These are phyloP conservation scores for Rauvolfia tetraphylla DNA, from an alignment of 257 asterid genomes.

Conservation along the genomic window DNA sequence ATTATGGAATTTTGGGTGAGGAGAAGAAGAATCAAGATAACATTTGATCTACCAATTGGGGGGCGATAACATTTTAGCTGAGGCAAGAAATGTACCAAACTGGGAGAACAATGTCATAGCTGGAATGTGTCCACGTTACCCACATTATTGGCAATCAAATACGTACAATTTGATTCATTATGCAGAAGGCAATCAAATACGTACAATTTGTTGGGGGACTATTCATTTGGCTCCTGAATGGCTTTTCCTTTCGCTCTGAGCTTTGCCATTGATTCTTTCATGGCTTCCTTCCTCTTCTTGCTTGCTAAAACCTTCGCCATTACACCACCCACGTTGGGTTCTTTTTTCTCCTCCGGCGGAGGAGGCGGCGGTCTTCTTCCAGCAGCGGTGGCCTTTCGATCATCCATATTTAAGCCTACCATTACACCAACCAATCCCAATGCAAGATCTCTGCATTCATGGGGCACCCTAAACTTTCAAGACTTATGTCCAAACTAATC, in stretches of 20 bases:
- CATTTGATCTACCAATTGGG: too few species aligned
- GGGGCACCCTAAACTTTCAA: not conserved
- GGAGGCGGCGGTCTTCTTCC: conserved; percentile 85
- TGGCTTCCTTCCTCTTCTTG: conserved; percentile 87
- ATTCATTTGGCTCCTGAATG: conserved; percentile 38
- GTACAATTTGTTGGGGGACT: not conserved
- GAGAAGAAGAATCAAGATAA: too few species aligned
- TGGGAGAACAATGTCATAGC: too few species aligned
- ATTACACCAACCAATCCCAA: conserved; percentile 46
- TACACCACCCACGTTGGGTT: conserved; percentile 65
- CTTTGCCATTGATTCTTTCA: conserved; percentile 66
- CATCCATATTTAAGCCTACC: conserved; percentile 33
- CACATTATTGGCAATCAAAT: too few species aligned
- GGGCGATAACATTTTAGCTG: too few species aligned
- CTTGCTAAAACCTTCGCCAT: conserved; percentile 74
- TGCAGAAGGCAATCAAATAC: too few species aligned
- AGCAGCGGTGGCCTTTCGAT: conserved; percentile 48
- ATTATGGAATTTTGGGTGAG: too few species aligned
- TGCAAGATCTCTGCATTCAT: conserved; percentile 49
- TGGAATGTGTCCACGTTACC: too few species aligned
- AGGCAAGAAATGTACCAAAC: too few species aligned
- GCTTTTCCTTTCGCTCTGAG: conserved; percentile 57
- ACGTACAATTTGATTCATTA: too few species aligned
- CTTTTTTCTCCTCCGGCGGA: conserved; percentile 72
- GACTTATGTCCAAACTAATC: not conserved